Conservation (phyloP, 495 filamentous ascomycete genomes). For the Cercophora newfieldiana region DNA sequence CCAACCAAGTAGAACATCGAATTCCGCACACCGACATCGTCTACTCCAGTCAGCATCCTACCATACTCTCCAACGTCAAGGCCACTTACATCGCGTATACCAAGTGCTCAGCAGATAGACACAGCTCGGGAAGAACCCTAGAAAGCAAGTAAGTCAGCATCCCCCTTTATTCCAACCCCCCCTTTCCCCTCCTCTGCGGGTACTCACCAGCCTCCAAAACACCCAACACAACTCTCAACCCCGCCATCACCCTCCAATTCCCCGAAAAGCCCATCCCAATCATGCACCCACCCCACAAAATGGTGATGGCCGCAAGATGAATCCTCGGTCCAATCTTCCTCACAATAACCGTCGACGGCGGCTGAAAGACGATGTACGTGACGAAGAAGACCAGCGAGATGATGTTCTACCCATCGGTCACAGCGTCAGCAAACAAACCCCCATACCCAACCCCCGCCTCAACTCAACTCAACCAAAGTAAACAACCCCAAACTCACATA, state of each 20-base stretch:
- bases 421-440: background rate
- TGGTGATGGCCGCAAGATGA: constrained; percentile 55
- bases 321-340: constrained; percentile 61
- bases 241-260: constrained; percentile 52
- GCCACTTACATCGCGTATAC: constrained; percentile 57
- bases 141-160: background rate
- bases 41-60: constrained; percentile 29
- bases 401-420: constrained; percentile 48
- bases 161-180: background rate
- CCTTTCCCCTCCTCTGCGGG: too few species aligned
- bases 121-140: constrained; percentile 61
- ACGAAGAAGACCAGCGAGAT: constrained; percentile 67
- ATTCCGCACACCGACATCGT: constrained; percentile 64
- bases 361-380: constrained; percentile 64
- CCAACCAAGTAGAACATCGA: constrained; percentile 66
- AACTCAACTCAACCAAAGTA: too few species aligned
- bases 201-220: constrained; percentile 60
- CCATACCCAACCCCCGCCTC: background rate
- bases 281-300: constrained; percentile 52
- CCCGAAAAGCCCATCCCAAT: constrained; percentile 64
- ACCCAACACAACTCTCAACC: constrained; percentile 58
- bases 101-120: constrained; percentile 64
- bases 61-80: background rate
- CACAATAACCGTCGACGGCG: constrained; percentile 56
- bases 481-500: constrained; percentile 36